Base-by-base conservation (phyloP, 2,329 filamentous ascomycete species). In the Aspergillus amoenus region DNA sequence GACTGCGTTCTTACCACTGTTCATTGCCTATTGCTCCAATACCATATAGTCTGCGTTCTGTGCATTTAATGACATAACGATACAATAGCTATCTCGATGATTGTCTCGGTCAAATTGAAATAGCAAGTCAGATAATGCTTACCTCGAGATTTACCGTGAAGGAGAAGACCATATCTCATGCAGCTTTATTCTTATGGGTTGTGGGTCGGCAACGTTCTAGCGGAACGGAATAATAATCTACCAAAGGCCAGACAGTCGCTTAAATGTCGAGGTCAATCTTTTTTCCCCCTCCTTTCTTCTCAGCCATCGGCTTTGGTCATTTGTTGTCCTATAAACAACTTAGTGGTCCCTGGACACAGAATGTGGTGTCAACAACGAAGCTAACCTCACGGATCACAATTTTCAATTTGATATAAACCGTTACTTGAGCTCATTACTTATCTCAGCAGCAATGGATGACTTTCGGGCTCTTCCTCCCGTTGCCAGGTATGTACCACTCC, bases 381-480 rank as follows among this genome's bases (percentile, higher is more conserved):
- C 2, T 30, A 32, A 52, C 39, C 5, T 24, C 17, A 53, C 37
- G 17, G 13, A 12, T 17, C 7, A n/a, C 24, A 34, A 21, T 27
- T 12, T n/a, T 12, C 46, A 21, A 43, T 22, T 21, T 12, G 15
- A 39, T 7, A 18, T 37, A 27, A 17, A 39, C 15, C 18, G 41
- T 54, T 53, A 21, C 40, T 41, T 21, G 57, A 11, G 27, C 18
- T 34, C 5, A 17, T 47, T 18, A 57, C 43, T 53, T 44, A 43
- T 42, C 32, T 34, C 58, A 65, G 55, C 52, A 55, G 52, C 62
- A 56, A 84, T 86, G 81, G 84, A 87, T 74, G 77, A 79, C 61
- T 88, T 87, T 71, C 87, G 84, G 83, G 79, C 81, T 64, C 81
- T 84, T 66, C 87, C 87, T 68, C 86, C 86, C 55, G 83, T 90